A percentile compares a stretch with the other conserved stretches of the same genome.
Conservation (phyloP, 2,329 filamentous ascomycete species). For the Blastomyces gilchristii region DNA sequence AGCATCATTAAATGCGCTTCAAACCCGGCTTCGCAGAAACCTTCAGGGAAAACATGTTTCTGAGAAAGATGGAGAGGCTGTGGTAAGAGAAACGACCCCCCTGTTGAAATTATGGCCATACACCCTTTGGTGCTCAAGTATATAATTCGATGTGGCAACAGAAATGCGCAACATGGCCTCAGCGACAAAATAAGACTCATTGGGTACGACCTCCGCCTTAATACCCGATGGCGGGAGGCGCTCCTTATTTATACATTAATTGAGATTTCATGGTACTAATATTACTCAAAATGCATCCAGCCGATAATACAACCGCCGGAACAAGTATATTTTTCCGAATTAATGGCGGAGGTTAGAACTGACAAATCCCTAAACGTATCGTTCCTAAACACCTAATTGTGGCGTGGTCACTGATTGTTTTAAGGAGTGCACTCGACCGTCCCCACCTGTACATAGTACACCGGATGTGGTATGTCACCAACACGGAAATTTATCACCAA, state of each 20-base stretch:
- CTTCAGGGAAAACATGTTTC: not conserved
- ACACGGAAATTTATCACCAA: too few species aligned
- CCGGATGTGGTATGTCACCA: not conserved
- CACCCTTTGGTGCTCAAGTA: not conserved
- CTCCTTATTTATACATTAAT: not conserved
- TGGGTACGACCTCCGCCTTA: not conserved
- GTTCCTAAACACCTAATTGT: not conserved
- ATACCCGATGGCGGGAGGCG: not conserved
- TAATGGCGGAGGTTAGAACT: conserved; percentile 2
- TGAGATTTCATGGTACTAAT: not conserved
- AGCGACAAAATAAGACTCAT: not conserved
- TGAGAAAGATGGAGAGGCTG: conserved; percentile 1
- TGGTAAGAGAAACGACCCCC: not conserved
- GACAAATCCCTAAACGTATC: too few species aligned
- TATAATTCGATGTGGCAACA: not conserved
- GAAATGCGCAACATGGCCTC: not conserved
- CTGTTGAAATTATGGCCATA: not conserved
- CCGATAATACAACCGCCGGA: conserved; percentile 1
- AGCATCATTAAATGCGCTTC: not conserved
- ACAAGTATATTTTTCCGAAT: not conserved
- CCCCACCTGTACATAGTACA: not conserved
- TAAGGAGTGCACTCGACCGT: not conserved
- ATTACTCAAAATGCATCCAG: not conserved
- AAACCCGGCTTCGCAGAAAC: not conserved
- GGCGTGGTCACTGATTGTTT: not conserved